Percentiles rank a stretch among this genome's conserved stretches.
Evolutionary conservation across 2,329 filamentous ascomycete genomes (phyloP).

Genomic region (Xylogone sp.): DNA sequence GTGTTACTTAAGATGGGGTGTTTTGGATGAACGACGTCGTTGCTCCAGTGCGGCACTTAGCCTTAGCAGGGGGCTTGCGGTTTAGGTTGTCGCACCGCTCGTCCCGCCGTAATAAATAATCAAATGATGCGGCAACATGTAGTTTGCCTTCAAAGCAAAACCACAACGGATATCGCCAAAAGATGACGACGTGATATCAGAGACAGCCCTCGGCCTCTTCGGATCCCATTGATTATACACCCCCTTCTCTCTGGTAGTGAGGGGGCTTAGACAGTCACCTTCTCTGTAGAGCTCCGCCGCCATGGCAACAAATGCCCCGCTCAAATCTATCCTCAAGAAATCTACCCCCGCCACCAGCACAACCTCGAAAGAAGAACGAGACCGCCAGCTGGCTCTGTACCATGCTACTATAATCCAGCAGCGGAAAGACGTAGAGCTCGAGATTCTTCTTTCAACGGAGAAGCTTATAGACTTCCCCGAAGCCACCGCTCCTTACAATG

Average conservation of each 20-base stretch:
- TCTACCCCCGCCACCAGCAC: slow-evolving; percentile 39
- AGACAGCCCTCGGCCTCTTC: too few relatives aligned
- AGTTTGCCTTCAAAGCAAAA: not conserved
- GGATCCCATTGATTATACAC: too few relatives aligned
- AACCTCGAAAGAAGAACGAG: slow-evolving; percentile 42
- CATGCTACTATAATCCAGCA: slow-evolving; percentile 81
- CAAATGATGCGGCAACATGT: not conserved
- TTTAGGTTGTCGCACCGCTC: not conserved
- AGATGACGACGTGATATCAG: not conserved
- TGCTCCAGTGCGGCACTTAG: not conserved
- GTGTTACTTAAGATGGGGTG: not conserved
- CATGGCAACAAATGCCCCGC: slow-evolving; percentile 25
- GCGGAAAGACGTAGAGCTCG: slow-evolving; percentile 71
- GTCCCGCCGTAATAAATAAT: not conserved
- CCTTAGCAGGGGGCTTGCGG: not conserved
- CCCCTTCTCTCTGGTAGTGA: too few relatives aligned
- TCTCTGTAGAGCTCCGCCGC: slow-evolving; percentile 1
- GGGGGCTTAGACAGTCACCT: not conserved
- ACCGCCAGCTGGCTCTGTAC: slow-evolving; percentile 66
- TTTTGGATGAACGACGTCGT: not conserved
- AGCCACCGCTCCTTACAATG: slow-evolving; percentile 44
- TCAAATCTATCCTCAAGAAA: slow-evolving; percentile 61
- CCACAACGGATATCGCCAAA: not conserved
- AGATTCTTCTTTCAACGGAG: slow-evolving; percentile 71
- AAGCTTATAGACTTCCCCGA: slow-evolving; percentile 38